Conservation (phyloP, 495 filamentous ascomycete species). For the Acidiella bohemica region DNA sequence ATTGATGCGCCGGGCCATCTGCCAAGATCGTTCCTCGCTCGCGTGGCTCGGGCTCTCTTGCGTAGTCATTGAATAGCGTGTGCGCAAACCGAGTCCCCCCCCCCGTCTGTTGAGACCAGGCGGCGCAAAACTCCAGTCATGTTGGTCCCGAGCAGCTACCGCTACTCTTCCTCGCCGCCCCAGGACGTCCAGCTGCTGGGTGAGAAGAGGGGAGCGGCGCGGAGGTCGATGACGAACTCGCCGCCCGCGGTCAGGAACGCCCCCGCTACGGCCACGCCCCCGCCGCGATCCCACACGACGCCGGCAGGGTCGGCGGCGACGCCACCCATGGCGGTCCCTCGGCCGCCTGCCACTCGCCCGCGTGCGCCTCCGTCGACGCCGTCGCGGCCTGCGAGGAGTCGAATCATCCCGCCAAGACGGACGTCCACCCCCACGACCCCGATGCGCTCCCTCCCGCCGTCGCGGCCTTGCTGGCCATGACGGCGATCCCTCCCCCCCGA, state of each 20-base stretch:
- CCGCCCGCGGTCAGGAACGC: not conserved
- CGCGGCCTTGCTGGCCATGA: conserved; percentile 33
- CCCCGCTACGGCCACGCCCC: no score
- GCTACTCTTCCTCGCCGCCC: conserved; percentile 13
- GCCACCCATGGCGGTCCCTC: conserved; percentile 14
- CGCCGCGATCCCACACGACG: no score
- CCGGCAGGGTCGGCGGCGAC: no score
- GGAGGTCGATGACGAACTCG: not conserved
- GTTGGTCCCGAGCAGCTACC: conserved; percentile 17
- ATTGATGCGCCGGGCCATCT: no score
- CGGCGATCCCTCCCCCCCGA: conserved; percentile 28
- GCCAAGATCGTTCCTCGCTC: no score
- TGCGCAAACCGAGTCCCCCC: no score
- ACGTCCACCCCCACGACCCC: conserved; percentile 20
- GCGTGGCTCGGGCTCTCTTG: no score
- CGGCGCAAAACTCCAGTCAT: no score
- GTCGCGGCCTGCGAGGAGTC: conserved; percentile 1
- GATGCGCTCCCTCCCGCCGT: conserved; percentile 31
- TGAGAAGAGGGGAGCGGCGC: conserved; percentile 1
- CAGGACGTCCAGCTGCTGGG: not conserved
- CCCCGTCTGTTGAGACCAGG: no score
- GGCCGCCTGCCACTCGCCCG: no score
- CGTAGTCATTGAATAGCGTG: no score
- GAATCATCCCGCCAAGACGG: not conserved
- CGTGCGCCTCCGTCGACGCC: no score